Base-by-base conservation (phyloP, 306 rosid species). In the Inga oerstediana region DNA sequence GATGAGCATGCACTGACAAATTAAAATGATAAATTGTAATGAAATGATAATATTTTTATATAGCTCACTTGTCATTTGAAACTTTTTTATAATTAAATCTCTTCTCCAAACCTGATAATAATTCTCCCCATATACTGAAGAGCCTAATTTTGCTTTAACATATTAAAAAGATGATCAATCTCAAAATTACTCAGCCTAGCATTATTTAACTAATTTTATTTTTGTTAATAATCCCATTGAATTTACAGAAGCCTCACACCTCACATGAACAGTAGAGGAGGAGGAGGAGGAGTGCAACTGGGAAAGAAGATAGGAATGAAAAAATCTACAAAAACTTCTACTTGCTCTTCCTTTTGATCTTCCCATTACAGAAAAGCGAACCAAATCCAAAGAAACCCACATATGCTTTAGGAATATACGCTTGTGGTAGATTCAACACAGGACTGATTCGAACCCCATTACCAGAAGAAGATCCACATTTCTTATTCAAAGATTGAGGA, bases 371-470 rank as follows among this genome's bases (percentile, higher is more conserved):
- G 78, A 94, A 94, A 10, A 92, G 83, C 54, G 97, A 94, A 65
- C 97, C 92, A 45, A 94, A 79, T 52, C 99, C 97, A 20, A 94
- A 94, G 74, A 97, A 94, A 81, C 89, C 93, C 61, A 89, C 94
- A 30, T 94, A 90, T 43, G 89, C 97, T 92, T 87, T 97, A 2
- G 97, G 89, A 82, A 96, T 91, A 88, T 92, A 97, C 2, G 93
- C 88, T 39, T 92, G 98, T 12, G 99, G 92, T 30, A 97, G 92
- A 88, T 97, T 97, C 82, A 97, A 77, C 74, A 97, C 92, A 59
- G 98, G 99, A 84, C 89, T 92, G 7, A 89, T 93, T 61, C 97
- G 86, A 80, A 92, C 90, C 80, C 95, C 99, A 80, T 89, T 89
- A 20, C 88, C 89, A 39, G 87, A 77, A 39, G 87, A 77, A 75